Evolutionary conservation across 257 asterid genomes (phyloP).

Genomic region (Ajuga chamaepitys): DNA sequence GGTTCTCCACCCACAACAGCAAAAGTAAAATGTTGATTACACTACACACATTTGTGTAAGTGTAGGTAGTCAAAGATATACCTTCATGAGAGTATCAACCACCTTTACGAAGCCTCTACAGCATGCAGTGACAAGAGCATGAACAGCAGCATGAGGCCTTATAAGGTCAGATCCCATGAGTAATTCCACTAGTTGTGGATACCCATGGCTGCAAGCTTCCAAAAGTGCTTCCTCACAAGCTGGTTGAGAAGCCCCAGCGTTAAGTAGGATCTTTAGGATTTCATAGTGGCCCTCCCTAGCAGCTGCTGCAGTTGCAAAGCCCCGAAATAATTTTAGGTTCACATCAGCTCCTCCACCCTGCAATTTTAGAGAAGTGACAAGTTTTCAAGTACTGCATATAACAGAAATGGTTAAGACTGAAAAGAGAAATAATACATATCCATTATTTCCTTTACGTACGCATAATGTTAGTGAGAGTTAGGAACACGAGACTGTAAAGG

Average conservation of each 20-base stretch:
- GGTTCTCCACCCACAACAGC: slow-evolving; percentile 1
- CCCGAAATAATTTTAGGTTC: slow-evolving; percentile 58
- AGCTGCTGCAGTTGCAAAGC: slow-evolving; percentile 60
- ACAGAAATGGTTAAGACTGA: background rate
- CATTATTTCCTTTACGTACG: background rate
- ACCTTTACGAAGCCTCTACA: slow-evolving; percentile 62
- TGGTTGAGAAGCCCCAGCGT: slow-evolving; percentile 78
- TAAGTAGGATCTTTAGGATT: slow-evolving; percentile 58
- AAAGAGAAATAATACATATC: background rate
- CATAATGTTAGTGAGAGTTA: background rate
- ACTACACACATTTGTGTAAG: background rate
- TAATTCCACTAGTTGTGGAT: slow-evolving; percentile 41
- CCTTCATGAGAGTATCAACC: slow-evolving; percentile 57
- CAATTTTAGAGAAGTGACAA: slow-evolving; percentile 3
- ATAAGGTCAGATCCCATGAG: slow-evolving; percentile 70
- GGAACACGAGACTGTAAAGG: background rate
- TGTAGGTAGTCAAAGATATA: slow-evolving; percentile 8
- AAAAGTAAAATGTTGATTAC: background rate
- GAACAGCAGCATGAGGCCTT: slow-evolving; percentile 61
- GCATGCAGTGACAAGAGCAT: slow-evolving; percentile 71
- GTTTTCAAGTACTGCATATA: background rate
- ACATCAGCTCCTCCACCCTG: slow-evolving; percentile 74
- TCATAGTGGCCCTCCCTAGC: slow-evolving; percentile 65
- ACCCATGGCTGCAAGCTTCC: slow-evolving; percentile 73
- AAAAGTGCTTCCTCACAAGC: slow-evolving; percentile 83